Percentiles rank a stretch among this genome's conserved stretches.
Conservation (phyloP, 345 rosid species). For the Hypericum perforatum region DNA sequence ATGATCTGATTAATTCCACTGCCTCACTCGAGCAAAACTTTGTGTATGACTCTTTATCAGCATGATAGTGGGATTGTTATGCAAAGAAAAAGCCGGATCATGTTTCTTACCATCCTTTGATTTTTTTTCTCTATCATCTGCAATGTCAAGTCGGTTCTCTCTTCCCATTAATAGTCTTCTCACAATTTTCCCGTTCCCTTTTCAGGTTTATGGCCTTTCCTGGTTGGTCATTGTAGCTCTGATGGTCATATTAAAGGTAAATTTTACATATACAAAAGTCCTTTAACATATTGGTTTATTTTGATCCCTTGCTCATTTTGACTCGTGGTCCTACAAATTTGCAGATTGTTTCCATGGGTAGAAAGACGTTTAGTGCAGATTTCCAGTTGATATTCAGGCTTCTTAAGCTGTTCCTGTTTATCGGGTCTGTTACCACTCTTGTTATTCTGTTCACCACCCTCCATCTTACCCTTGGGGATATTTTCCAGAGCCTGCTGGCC, state of each 20-base stretch:
- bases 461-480: constrained; percentile 71
- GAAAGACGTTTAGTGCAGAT: constrained; percentile 93
- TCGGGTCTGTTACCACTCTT: constrained; percentile 46
- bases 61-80: too few species aligned
- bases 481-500: constrained; percentile 74
- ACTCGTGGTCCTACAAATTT: constrained; percentile 1
- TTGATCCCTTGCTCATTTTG: not conserved
- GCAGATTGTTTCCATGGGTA: constrained; percentile 89
- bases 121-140: not conserved
- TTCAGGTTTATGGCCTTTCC: constrained; percentile 75
- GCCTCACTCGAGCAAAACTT: too few species aligned
- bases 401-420: constrained; percentile 59
- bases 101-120: too few species aligned
- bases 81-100: too few species aligned
- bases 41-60: too few species aligned
- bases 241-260: constrained; percentile 71
- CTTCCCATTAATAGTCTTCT: not conserved
- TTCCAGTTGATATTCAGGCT: constrained; percentile 96
- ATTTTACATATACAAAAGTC: constrained; percentile 6
- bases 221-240: constrained; percentile 84
- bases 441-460: constrained; percentile 63
- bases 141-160: not conserved
- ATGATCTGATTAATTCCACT: too few species aligned
- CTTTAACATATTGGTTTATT: not conserved
- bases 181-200: constrained; percentile 12